These are phyloP conservation scores for Exophiala alcalophila DNA, from an alignment of 2,329 filamentous ascomycete genomes.

Conservation along the genomic window DNA sequence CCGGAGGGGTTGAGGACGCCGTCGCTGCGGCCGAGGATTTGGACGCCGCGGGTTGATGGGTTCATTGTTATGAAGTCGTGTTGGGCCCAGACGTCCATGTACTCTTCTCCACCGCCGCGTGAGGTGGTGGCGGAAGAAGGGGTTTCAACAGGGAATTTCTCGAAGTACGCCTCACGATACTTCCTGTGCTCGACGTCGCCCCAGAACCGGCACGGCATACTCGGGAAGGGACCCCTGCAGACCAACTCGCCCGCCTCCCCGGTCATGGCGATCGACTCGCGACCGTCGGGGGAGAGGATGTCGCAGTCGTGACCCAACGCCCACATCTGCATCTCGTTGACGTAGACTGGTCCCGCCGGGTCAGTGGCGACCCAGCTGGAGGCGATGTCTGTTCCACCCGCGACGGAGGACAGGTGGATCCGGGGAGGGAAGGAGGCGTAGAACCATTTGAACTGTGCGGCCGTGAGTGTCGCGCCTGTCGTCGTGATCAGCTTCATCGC, in stretches of 20 bases:
- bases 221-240: conserved; percentile 46
- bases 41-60: conserved; percentile 40
- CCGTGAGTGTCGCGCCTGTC: conserved; percentile 44
- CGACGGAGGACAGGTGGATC: conserved; percentile 43
- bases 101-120: conserved; percentile 14
- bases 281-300: conserved; percentile 41
- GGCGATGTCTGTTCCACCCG: conserved; percentile 49
- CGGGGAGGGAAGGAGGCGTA: conserved; percentile 40
- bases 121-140: background rate
- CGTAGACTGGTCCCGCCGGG: conserved; percentile 42
- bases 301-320: conserved; percentile 49
- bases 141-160: conserved; percentile 34
- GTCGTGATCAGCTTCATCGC: conserved; percentile 45
- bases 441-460: conserved; percentile 47
- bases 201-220: conserved; percentile 48
- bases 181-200: conserved; percentile 40
- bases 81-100: conserved; percentile 44
- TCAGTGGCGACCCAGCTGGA: conserved; percentile 46
- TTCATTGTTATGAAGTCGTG: conserved; percentile 48
- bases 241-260: conserved; percentile 47
- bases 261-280: conserved; percentile 25
- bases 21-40: conserved; percentile 47
- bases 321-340: conserved; percentile 47
- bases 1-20: conserved; percentile 49
- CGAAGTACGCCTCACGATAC: conserved; percentile 48